Percentiles rank a stretch among this genome's conserved stretches.
These are phyloP conservation scores for Candida ortonii DNA, from an alignment of 805 yeast species.

Conservation along the genomic window DNA sequence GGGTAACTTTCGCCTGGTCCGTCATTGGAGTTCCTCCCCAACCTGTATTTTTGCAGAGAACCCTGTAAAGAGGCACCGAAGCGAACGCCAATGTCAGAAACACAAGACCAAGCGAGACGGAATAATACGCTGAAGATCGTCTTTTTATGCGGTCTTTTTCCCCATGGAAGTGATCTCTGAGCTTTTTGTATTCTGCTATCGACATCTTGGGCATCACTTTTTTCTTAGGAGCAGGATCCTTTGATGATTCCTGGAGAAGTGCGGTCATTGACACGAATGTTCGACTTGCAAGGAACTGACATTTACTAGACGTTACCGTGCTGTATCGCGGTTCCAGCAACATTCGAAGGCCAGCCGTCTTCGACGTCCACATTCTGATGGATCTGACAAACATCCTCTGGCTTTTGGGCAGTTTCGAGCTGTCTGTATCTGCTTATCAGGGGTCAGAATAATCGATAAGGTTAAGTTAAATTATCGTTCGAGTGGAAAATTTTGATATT, in stretches of 20 bases:
- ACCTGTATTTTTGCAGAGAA: conserved; percentile 91
- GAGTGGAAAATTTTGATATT: too few species aligned
- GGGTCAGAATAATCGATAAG: too few species aligned
- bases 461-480: too few species aligned
- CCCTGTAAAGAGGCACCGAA: conserved; percentile 89
- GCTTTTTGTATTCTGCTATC: conserved; percentile 29
- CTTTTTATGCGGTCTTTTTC: conserved; percentile 36
- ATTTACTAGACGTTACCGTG: too few species aligned
- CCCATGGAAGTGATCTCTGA: conserved; percentile 27
- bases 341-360: too few species aligned
- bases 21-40: conserved; percentile 96
- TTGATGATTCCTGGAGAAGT: conserved; percentile 4
- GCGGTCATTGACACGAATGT: conserved; percentile 3
- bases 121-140: conserved; percentile 60
- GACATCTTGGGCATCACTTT: conserved; percentile 31
- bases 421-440: too few species aligned
- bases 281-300: conserved; percentile 7
- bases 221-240: conserved; percentile 3
- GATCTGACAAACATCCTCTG: too few species aligned
- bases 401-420: too few species aligned
- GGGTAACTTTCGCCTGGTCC: conserved; percentile 72
- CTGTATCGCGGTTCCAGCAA: too few species aligned
- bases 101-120: conserved; percentile 63
- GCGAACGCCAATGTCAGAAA: conserved; percentile 80
- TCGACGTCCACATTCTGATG: too few species aligned